phyloP scores from a whole-genome alignment of 192 early-diverging fungal genomes.

The Thamnidium elegans region DNA sequence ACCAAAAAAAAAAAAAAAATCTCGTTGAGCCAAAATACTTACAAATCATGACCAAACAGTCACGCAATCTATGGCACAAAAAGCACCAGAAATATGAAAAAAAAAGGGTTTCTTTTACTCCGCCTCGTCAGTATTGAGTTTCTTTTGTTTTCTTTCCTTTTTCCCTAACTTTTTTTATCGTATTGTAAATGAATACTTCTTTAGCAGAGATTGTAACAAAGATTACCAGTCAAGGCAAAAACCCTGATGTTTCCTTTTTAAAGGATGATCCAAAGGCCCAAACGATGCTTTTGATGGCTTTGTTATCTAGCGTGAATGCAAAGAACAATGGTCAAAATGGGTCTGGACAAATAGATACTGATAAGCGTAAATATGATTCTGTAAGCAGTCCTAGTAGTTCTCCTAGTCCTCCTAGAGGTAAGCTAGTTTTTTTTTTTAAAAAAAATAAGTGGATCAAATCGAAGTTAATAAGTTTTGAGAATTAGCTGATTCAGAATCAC shows the following conservation, averaged over 20 bases:
- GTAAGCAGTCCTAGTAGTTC: background rate
- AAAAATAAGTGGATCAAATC: too few species aligned
- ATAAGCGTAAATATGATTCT: constrained; percentile 7
- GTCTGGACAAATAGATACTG: background rate
- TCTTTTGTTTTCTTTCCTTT: background rate
- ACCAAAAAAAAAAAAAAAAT: too few species aligned
- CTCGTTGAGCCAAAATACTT: too few species aligned
- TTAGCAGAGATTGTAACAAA: constrained; percentile 9
- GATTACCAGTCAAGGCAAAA: constrained; percentile 3
- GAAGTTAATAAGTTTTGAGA: too few species aligned
- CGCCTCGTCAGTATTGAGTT: too few species aligned
- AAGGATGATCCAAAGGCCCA: constrained; percentile 13
- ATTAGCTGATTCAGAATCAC: background rate
- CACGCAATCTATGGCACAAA: too few species aligned
- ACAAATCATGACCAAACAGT: too few species aligned
- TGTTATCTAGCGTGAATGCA: constrained; percentile 1
- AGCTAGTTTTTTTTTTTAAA: too few species aligned
- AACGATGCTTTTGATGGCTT: constrained; percentile 3
- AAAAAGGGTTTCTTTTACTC: too few species aligned
- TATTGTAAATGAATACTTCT: constrained; percentile 6
- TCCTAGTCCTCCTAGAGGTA: too few species aligned
- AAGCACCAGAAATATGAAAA: too few species aligned
- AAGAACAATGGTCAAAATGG: background rate
- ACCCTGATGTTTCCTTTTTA: constrained; percentile 13
- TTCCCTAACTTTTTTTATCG: background rate